Percentiles rank a stretch among this genome's conserved stretches.
Evolutionary conservation across 352 stramenopile genomes (phyloP).

Genomic region (Phytophthora melonis): DNA sequence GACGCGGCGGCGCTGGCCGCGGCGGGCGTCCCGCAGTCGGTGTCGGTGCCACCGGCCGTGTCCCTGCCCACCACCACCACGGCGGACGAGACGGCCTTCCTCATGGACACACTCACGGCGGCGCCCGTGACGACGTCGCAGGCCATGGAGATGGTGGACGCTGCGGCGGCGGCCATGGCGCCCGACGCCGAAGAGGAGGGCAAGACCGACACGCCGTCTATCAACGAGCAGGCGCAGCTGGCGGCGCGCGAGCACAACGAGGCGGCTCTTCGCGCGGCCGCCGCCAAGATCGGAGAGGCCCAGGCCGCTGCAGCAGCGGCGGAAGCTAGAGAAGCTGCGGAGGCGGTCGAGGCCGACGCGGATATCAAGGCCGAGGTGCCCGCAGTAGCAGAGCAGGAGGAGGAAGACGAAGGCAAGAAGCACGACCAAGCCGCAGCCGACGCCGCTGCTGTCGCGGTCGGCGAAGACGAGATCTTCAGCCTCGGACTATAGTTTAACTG

Average conservation of each 20-base stretch:
- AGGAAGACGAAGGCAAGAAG: conserved; percentile 4
- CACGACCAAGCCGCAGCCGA: conserved; percentile 1
- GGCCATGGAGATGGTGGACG: conserved; percentile 27
- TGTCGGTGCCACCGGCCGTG: conserved; percentile 19
- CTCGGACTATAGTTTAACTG: conserved; percentile 67
- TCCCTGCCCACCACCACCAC: conserved; percentile 15
- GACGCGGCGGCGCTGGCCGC: conserved; percentile 6
- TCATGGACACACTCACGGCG: conserved; percentile 40
- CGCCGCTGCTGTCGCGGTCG: conserved; percentile 14
- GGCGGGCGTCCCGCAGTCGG: conserved; percentile 9
- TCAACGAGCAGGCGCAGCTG: conserved; percentile 55
- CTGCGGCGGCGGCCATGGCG: conserved; percentile 11
- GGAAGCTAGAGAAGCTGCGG: conserved; percentile 1
- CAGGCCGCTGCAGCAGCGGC: conserved; percentile 3
- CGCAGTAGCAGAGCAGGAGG: conserved; percentile 1
- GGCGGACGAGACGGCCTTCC: conserved; percentile 40
- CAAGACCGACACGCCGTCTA: conserved; percentile 50
- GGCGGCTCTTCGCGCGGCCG: conserved; percentile 40
- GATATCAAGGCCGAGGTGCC: conserved; percentile 5
- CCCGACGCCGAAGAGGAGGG: conserved; percentile 25
- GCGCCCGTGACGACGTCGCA: conserved; percentile 26
- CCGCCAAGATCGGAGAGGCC: conserved; percentile 33
- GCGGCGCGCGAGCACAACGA: conserved; percentile 52
- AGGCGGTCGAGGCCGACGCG: conserved; percentile 21
- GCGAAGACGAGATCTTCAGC: conserved; percentile 85